Conservation (phyloP, 257 asterid genomes). For the Nicotiana benthamiana region DNA sequence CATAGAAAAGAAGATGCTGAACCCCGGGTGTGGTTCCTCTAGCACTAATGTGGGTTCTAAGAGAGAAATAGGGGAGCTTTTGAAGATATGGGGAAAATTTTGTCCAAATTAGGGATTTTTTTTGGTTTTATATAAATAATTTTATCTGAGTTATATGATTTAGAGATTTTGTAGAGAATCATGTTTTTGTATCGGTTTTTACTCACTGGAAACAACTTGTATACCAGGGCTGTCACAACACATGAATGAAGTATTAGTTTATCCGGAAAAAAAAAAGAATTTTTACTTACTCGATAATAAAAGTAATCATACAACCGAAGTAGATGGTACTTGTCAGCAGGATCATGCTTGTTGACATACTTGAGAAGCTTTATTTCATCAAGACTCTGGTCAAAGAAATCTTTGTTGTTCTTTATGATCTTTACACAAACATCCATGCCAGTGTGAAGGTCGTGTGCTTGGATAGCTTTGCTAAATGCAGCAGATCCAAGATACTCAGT, state of each 20-base stretch:
- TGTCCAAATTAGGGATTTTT: background rate
- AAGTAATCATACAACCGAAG: constrained; percentile 94
- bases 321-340: constrained; percentile 90
- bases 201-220: background rate
- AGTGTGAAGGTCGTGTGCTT: constrained; percentile 98
- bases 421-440: constrained; percentile 99
- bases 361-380: constrained; percentile 99
- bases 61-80: background rate
- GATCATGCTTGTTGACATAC: constrained; percentile 93
- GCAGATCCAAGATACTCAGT: constrained; percentile 99
- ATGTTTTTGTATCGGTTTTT: background rate
- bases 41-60: background rate
- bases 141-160: background rate
- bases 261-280: background rate
- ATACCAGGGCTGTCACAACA: background rate
- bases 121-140: background rate
- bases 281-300: constrained; percentile 78
- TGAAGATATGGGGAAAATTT: background rate
- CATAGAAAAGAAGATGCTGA: background rate
- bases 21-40: background rate
- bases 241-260: background rate
- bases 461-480: constrained; percentile 98
- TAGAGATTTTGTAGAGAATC: background rate
- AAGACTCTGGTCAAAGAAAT: constrained; percentile 97
- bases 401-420: constrained; percentile 95